Base-by-base conservation (phyloP, 1,284 basidiomycete genomes). In the Leucocoprinus gongylophorus region DNA sequence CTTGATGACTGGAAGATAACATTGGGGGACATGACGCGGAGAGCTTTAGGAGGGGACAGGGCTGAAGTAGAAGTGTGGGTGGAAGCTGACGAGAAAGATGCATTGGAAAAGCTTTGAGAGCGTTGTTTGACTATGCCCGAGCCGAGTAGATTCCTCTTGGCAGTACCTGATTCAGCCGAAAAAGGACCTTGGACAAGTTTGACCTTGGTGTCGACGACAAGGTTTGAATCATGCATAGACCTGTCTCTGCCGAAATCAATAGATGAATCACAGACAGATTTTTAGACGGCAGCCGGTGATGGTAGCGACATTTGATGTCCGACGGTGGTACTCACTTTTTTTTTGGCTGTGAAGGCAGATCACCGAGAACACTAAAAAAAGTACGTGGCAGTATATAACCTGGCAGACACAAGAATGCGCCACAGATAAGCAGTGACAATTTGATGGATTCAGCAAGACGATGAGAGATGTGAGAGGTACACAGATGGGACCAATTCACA, bases 81-180 rank as follows among this genome's bases (percentile, higher is more conserved):
- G 39, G 76, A 64, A 5, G 78, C 78, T 12, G 81, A 82, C 37
- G 71, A 63, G 4, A 76, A 70, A 13, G 82, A 83, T 13, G 78
- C 75, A 33, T 73, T 74, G 26, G 82, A 83, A 15, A 67, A 61
- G 57, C 73, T 80, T 46, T 79, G 74, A 35, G 64, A 52, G 41
- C 75, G 73, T 32, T 62, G 62, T 37, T 45, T 53, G 33, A 47
- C 46, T 38, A 54, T 55, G 49, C 54, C 59, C 32, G 67, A 57
- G 40, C 61, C 61, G 46, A 61, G 54, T 33, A 67, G 67, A 38
- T 59, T 66, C 48, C 61, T 61, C 41, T 62, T 59, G 40, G 58
- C 61, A 35, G 53, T 44, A 26, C 60, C 59, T 26, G 58, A 57
- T 56, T 60, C 67, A 49, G 56, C 59, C 17, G 68, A 71, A 15